phyloP scores from a whole-genome alignment of 129 eudicot genomes.

The Gnaphalium uliginosum region DNA sequence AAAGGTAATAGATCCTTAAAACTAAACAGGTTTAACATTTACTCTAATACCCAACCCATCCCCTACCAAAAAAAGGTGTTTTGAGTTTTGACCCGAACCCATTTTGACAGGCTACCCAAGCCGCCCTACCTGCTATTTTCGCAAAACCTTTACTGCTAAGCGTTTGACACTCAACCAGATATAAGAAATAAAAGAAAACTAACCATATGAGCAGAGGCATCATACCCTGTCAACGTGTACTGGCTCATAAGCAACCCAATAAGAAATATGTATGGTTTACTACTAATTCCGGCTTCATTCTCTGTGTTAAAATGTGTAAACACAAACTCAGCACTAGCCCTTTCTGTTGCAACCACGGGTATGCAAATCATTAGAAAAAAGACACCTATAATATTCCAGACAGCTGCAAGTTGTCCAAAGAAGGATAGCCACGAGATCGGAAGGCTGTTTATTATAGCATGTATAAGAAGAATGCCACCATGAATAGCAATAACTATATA shows the following conservation, averaged over 20 bases:
- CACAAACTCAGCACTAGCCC: conserved; percentile 72
- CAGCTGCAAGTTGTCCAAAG: conserved; percentile 90
- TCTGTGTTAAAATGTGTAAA: conserved; percentile 90
- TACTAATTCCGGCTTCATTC: conserved; percentile 66
- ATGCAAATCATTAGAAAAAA: conserved; percentile 90
- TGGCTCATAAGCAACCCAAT: conserved; percentile 97
- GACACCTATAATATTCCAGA: conserved; percentile 86
- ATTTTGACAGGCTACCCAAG: not conserved
- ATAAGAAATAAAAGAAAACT: conserved; percentile 30
- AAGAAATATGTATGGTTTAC: conserved; percentile 70
- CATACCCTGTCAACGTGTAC: conserved; percentile 94
- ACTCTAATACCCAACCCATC: no score
- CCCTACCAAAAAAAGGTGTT: no score
- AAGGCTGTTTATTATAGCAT: conserved; percentile 83
- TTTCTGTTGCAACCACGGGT: conserved; percentile 74
- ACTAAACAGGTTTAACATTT: no score
- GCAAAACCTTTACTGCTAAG: not conserved
- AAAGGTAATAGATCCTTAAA: no score
- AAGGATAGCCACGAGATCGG: conserved; percentile 87
- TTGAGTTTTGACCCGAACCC: not conserved
- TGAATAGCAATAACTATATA: conserved; percentile 75
- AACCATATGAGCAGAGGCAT: conserved; percentile 99
- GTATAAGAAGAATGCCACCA: conserved; percentile 75
- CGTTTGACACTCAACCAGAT: not conserved
- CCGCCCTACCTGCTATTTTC: not conserved